Base-by-base conservation (phyloP, 306 rosid genomes). In the Vachellia collinsii region DNA sequence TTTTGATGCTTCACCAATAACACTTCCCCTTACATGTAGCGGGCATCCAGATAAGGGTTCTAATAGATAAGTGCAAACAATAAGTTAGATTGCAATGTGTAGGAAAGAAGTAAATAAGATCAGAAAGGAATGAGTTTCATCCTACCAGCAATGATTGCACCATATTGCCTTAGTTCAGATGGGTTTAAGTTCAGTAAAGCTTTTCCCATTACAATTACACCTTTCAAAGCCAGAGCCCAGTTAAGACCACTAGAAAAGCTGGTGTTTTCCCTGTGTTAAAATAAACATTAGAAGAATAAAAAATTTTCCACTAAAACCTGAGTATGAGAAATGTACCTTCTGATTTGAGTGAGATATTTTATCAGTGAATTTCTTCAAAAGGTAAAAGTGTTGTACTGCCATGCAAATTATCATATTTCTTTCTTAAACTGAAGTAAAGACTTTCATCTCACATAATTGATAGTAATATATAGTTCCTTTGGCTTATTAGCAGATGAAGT, bases 171-270 rank as follows among this genome's bases (percentile, higher is more conserved):
- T 47, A 88, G 86, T 63, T 81, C 89, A 41, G 67, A 83, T 51
- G 81, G 47, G 53, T 68, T 72, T 72, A 88, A 72, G 68, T 85
- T 83, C 10, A 19, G 80, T 53, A 88, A 85, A 44, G 73, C 91
- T 79, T 85, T 68, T 77, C 65, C 84, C 44, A 67, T 64, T 59
- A 83, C 86, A 29, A 81, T 42, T 48, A 85, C 82, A 61, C 89
- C 87, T 81, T 83, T 88, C 59, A 77, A 74, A n/a, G 89, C 89
- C 70, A 88, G 73, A 70, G 87, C 89, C 79, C 82, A 78, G 44
- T 78, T 81, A 53, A 81, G 82, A 25, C 91, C 85, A 14, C 42
- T 19, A 19, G 79, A 74, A 80, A 56, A 47, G 61, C 79, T 72
- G 16, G 61, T 59, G 22, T 54, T 48, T 37, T 69, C 79, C 81